Evolutionary conservation across 139 green algal species (phyloP), one percentile per base, ranked within the genome.

Genomic region (Picocystis salinarum): DNA sequence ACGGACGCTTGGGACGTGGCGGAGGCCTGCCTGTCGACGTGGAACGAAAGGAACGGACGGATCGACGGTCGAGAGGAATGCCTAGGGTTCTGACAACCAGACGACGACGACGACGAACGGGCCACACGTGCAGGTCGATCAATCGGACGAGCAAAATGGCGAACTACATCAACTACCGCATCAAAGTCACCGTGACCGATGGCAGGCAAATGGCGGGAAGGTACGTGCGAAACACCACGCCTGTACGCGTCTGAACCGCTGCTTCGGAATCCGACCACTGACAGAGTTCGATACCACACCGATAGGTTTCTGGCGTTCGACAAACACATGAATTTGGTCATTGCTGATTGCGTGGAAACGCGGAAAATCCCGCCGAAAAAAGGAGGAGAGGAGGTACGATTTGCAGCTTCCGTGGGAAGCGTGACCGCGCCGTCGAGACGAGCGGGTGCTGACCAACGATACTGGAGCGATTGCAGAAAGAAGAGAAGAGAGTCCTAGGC

Each of bases 271-370:
- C 31, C 31, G 13, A 37, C 31, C 31, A 17, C 31, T 13, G 31
- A 37, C 13, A 37, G 13, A 13, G 13, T 37, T 13, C 31, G 31
- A 13, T 37, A 13, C 13, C 15, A 13, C 31, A 13, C 31, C 3
- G 36, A 79, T 48, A 89, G 88, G 50, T 97, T 99, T 57, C 91
- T 97, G 82, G 89, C 89, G 0, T 99, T 93, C 52, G 89, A 99
- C 50, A 69, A 80, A 19, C 89, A 99, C 56, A 86, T 99, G 77
- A 99, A 99, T 56, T 57, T 99, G 22, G 88, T 97, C 28, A 59
- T 99, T 33, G 88, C 79, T 2, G 89, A 99, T 42, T 67, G 78
- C 1, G 89, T 96, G 50, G 89, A 99, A 66, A 92, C 83, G 61
- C 61, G 88, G 12, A 81, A 76, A 50, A 58, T 96, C 41, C 81